These are phyloP conservation scores for Tirmania nivea DNA, from an alignment of 495 filamentous ascomycete genomes.

Conservation along the genomic window DNA sequence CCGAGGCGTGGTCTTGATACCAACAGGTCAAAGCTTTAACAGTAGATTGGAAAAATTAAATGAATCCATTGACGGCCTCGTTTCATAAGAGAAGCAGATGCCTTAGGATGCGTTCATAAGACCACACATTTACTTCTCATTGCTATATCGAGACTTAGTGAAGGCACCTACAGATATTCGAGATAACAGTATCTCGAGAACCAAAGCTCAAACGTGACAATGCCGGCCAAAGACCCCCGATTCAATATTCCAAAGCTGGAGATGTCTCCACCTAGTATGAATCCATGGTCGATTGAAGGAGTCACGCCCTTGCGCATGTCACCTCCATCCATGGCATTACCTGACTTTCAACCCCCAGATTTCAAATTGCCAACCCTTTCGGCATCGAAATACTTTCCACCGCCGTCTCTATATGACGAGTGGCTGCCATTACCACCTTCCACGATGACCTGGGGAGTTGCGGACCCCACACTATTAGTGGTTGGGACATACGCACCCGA, in stretches of 20 bases:
- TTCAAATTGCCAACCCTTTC: not conserved
- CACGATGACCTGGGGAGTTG: not conserved
- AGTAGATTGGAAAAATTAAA: no score
- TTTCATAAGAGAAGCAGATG: no score
- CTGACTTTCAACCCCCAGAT: not conserved
- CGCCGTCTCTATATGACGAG: not conserved
- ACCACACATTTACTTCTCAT: no score
- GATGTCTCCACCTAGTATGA: not conserved
- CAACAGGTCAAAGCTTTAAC: no score
- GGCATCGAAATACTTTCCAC: not conserved
- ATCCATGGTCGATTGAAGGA: not conserved
- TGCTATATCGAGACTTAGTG: no score
- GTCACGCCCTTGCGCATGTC: not conserved
- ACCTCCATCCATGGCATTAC: not conserved
- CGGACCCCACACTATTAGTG: not conserved
- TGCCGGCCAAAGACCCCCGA: not conserved
- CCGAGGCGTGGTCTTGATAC: no score
- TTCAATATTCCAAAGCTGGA: not conserved
- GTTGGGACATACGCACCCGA: not conserved
- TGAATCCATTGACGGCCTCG: no score
- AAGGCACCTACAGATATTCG: no score
- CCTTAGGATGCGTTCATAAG: no score
- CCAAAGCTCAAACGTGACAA: not conserved
- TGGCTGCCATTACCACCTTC: not conserved
- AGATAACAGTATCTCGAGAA: no score